Percentiles rank a stretch among this genome's conserved stretches.
Evolutionary conservation across 352 stramenopile genomes (phyloP).

Genomic region (Phytophthora cryptogea): DNA sequence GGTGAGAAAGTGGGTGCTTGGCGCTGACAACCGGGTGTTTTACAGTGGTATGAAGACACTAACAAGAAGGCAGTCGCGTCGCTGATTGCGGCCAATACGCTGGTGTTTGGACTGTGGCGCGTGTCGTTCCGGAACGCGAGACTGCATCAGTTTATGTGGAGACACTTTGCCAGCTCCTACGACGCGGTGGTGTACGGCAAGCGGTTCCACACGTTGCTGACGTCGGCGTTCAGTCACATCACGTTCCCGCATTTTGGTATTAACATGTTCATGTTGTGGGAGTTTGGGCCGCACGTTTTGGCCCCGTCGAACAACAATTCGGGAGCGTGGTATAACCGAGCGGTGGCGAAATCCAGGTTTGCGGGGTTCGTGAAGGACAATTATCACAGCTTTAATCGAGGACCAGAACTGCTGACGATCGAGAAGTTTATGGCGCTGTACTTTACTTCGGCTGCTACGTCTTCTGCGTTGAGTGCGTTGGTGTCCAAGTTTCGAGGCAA

Average conservation of each 20-base stretch:
- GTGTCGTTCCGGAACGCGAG: conserved; percentile 49
- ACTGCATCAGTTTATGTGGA: conserved; percentile 80
- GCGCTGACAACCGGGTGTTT: not conserved
- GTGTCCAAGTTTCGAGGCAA: conserved; percentile 70
- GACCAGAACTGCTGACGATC: conserved; percentile 48
- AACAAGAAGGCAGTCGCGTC: conserved; percentile 64
- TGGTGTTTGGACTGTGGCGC: conserved; percentile 77
- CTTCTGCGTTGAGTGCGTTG: conserved; percentile 67
- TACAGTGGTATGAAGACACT: conserved; percentile 59
- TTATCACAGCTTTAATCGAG: conserved; percentile 30
- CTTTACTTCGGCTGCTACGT: conserved; percentile 68
- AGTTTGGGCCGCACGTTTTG: conserved; percentile 78
- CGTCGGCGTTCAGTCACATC: conserved; percentile 85
- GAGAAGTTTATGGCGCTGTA: conserved; percentile 77
- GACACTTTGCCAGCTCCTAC: conserved; percentile 85
- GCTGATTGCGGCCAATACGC: conserved; percentile 70
- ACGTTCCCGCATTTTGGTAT: conserved; percentile 80
- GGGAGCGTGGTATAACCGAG: conserved; percentile 56
- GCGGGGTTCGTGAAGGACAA: conserved; percentile 45
- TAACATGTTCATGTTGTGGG: conserved; percentile 92
- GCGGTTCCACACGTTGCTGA: conserved; percentile 75
- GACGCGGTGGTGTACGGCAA: conserved; percentile 65
- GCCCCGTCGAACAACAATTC: conserved; percentile 48
- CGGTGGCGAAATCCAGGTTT: conserved; percentile 51
- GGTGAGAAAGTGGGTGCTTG: not conserved